Percentiles rank a stretch among this genome's conserved stretches.
These are phyloP conservation scores for Mucor plumbeus DNA, from an alignment of 371 early-diverging fungal genomes.

Conservation along the genomic window DNA sequence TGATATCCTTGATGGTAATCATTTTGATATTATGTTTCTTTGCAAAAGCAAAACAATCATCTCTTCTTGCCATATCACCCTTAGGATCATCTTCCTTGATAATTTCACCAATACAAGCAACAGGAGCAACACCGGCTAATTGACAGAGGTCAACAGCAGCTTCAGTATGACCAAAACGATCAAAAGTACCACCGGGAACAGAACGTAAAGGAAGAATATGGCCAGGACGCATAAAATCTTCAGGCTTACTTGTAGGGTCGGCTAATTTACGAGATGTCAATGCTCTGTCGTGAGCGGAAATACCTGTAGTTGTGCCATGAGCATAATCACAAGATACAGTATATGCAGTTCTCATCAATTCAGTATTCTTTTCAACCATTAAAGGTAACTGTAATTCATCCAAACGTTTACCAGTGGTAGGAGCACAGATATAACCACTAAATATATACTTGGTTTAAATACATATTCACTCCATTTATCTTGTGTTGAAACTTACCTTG, in stretches of 20 bases:
- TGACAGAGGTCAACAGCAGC: constrained; percentile 90
- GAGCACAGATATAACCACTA: constrained; percentile 93
- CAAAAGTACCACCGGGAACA: constrained; percentile 78
- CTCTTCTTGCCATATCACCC: constrained; percentile 92
- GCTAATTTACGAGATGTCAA: constrained; percentile 82
- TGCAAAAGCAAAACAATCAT: constrained; percentile 88
- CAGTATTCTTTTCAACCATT: constrained; percentile 93
- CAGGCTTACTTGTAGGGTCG: constrained; percentile 64
- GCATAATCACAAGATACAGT: constrained; percentile 89
- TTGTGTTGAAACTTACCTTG: constrained; percentile 60
- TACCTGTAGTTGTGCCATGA: constrained; percentile 91
- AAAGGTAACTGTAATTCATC: constrained; percentile 86
- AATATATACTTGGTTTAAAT: too few species aligned
- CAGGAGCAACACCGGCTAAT: constrained; percentile 80
- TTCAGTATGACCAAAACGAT: constrained; percentile 94
- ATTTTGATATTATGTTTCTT: constrained; percentile 81
- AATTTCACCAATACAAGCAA: constrained; percentile 92
- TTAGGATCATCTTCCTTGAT: constrained; percentile 78
- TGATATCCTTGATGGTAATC: constrained; percentile 89
- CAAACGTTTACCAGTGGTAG: constrained; percentile 76
- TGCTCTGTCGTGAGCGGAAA: constrained; percentile 92
- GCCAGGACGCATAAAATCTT: constrained; percentile 90
- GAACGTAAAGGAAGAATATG: constrained; percentile 93
- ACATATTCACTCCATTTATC: background rate
- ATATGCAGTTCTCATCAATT: constrained; percentile 91